Evolutionary conservation across 2,329 filamentous ascomycete genomes (phyloP).

Genomic region (Cercospora sp.): DNA sequence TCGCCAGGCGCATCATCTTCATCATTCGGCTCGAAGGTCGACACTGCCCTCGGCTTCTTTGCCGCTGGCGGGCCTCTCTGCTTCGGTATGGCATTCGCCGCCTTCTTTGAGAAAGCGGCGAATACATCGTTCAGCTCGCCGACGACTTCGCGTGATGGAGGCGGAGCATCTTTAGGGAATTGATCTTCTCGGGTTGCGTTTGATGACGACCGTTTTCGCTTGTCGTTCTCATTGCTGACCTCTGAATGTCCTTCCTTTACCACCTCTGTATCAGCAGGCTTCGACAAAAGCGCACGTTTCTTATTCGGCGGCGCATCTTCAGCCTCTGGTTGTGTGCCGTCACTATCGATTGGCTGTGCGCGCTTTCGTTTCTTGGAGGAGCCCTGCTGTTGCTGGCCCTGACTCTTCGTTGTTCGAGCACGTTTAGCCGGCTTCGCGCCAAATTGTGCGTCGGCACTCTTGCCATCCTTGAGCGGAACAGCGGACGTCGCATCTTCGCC

Average conservation of each 20-base stretch:
- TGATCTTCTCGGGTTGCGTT: neutral
- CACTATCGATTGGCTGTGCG: neutral
- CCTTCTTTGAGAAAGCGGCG: neutral
- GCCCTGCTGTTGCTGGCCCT: neutral
- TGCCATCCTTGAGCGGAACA: neutral
- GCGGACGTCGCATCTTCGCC: neutral
- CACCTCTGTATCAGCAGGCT: neutral
- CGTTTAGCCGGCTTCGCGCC: neutral
- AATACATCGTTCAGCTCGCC: neutral
- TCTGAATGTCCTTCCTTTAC: neutral
- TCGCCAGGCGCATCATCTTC: conserved; percentile 5
- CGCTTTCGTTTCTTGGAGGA: conserved; percentile 4
- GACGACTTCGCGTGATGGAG: neutral
- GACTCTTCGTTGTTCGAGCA: conserved; percentile 2
- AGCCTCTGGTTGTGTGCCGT: neutral
- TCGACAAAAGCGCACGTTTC: neutral
- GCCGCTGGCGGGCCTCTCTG: conserved; percentile 1
- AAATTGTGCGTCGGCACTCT: neutral
- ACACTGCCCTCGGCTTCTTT: neutral
- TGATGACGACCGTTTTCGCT: neutral
- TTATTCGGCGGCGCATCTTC: neutral
- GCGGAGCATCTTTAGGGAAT: neutral
- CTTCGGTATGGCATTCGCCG: neutral
- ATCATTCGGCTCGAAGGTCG: neutral
- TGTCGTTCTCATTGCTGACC: neutral